Evolutionary conservation across 1,284 basidiomycete genomes (phyloP).

Genomic region (Coniferiporia weirii): DNA sequence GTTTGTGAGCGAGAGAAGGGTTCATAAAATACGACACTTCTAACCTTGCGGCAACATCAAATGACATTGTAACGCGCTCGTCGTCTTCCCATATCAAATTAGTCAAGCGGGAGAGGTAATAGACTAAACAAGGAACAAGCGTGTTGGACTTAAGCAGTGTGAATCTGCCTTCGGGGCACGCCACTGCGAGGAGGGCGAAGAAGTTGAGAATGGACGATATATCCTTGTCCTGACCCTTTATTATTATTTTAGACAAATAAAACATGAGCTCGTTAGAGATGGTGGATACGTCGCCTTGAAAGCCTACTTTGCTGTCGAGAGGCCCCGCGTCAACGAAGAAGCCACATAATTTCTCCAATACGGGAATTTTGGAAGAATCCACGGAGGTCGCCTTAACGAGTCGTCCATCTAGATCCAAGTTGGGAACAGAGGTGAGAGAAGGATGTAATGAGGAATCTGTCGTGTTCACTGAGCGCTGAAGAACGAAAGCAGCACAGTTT

Average conservation of each 20-base stretch:
- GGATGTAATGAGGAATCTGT: conserved; percentile 38
- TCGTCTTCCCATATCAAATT: conserved; percentile 64
- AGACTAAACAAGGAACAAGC: conserved; percentile 57
- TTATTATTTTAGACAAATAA: neutral
- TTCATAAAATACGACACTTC: conserved; percentile 34
- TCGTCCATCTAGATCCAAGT: conserved; percentile 17
- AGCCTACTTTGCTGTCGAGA: conserved; percentile 41
- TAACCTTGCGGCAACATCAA: conserved; percentile 24
- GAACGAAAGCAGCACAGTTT: conserved; percentile 16
- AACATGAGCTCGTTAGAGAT: conserved; percentile 17
- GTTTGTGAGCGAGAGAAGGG: conserved; percentile 13
- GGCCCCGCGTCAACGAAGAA: conserved; percentile 43
- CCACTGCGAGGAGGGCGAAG: conserved; percentile 49
- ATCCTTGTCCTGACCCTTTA: conserved; percentile 33
- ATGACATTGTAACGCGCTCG: conserved; percentile 36
- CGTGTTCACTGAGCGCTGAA: neutral
- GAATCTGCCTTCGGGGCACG: conserved; percentile 44
- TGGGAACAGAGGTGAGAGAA: conserved; percentile 31
- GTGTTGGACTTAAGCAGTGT: conserved; percentile 47
- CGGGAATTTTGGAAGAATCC: conserved; percentile 34
- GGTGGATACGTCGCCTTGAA: neutral
- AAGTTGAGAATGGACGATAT: conserved; percentile 48
- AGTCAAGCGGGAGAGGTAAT: conserved; percentile 47
- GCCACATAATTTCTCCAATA: conserved; percentile 49
- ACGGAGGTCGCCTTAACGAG: conserved; percentile 6